Base-by-base conservation (phyloP, 805 yeast species). In the Starmerella asiatica region DNA sequence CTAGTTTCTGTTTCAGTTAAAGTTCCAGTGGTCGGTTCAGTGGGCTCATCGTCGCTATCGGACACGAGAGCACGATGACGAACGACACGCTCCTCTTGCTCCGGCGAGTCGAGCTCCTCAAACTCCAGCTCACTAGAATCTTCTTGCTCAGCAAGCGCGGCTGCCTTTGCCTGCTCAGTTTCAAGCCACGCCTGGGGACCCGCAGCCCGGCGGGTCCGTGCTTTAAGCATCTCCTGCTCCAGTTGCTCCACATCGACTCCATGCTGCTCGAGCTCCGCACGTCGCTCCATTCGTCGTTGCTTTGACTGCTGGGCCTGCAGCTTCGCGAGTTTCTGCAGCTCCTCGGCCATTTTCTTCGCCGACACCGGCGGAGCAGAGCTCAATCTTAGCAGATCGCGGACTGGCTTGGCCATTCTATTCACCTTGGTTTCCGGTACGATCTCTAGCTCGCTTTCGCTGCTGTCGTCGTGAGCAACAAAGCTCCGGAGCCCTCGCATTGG, bases 361-460 rank as follows among this genome's bases (percentile, higher is more conserved):
- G 39, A 7, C 3, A 28, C 15, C 8, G 36, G 19, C n/a, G 7
- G 18, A 16, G 39, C 23, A 11, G 42, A 32, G 18, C 45, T 44
- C 23, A 50, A 36, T 8, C 43, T 35, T 29, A 47, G 45, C 36
- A 50, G 31, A 8, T 41, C 41, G 4, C 44, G 38, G 12, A 45
- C 41, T 1, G 53, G 47, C 19, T 28, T 34, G 11, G 52, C 33
- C 34, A 40, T 36, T 5, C 43, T 29, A 18, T 36, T 24, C 24
- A 36, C 33, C 20, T 38, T 44, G 2, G 54, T 42, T 16, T 43
- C 46, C 6, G 53, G 53, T 8, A 50, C 30, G 29, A 50, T 45
- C 24, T 50, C 54, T 8, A 50, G 39, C 14, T 50, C 54, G 38
- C 44, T 39, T 30, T 48, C 49, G 29, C 37, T 38, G 33, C 30